phyloP scores from a whole-genome alignment of 768 basidiomycete genomes.

The Leucocoprinus leucothites region DNA sequence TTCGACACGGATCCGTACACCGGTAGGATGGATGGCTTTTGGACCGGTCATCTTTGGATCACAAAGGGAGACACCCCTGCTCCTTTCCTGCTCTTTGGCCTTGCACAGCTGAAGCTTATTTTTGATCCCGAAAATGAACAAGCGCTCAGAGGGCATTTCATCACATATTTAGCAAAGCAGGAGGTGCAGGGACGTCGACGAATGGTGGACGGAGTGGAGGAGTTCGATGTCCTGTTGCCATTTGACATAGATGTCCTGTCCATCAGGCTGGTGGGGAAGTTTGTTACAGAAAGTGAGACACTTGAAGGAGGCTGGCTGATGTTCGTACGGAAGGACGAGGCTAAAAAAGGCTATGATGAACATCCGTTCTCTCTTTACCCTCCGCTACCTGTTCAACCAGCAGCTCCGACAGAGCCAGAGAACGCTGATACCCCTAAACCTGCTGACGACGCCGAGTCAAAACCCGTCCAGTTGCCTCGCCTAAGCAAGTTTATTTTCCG shows the following conservation, averaged over 20 bases:
- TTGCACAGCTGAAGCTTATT: slow-evolving; percentile 1
- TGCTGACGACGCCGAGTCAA: too few species aligned
- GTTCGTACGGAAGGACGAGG: background rate
- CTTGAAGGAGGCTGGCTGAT: slow-evolving; percentile 4
- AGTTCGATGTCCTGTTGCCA: slow-evolving; percentile 5
- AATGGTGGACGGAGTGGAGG: background rate
- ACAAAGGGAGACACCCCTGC: background rate
- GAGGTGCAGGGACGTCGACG: background rate
- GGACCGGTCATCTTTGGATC: slow-evolving; percentile 4
- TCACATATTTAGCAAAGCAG: background rate
- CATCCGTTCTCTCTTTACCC: background rate
- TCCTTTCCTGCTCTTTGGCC: background rate
- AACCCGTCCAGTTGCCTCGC: too few species aligned
- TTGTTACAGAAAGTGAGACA: background rate
- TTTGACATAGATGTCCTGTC: slow-evolving; percentile 9
- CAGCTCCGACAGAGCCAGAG: too few species aligned
- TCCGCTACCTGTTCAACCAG: too few species aligned
- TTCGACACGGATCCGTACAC: slow-evolving; percentile 3
- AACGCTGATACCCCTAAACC: too few species aligned
- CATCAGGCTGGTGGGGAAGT: slow-evolving; percentile 3
- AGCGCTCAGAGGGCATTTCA: background rate
- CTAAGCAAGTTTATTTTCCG: too few species aligned
- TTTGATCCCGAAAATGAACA: background rate
- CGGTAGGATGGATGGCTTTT: background rate
- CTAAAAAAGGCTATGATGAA: background rate